Evolutionary conservation across 495 filamentous ascomycete genomes (phyloP).

Genomic region (Penicillium bialowiezense): DNA sequence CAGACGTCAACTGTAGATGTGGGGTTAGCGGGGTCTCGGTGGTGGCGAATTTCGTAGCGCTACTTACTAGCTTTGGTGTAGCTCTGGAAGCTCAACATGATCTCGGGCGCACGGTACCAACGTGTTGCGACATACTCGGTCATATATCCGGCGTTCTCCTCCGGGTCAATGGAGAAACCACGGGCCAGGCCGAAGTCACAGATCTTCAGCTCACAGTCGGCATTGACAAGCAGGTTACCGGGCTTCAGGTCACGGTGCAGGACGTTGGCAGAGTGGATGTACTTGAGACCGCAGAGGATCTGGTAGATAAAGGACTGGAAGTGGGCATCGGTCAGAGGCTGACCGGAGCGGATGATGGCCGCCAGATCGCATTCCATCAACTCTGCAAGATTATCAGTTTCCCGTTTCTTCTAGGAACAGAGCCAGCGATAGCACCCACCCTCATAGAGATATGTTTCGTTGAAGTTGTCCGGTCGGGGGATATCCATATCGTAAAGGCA

Average conservation of each 20-base stretch:
- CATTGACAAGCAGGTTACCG: conserved; percentile 94
- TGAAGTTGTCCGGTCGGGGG: conserved; percentile 95
- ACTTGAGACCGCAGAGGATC: conserved; percentile 94
- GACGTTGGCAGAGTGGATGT: conserved; percentile 97
- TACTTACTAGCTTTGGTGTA: conserved; percentile 98
- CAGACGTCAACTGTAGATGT: conserved; percentile 82
- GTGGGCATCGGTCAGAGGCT: conserved; percentile 92
- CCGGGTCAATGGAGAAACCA: conserved; percentile 93
- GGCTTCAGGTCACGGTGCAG: conserved; percentile 96
- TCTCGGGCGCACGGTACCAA: conserved; percentile 98
- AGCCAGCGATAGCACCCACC: conserved; percentile 48
- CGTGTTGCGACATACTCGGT: conserved; percentile 98
- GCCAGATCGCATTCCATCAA: conserved; percentile 99
- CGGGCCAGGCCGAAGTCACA: conserved; percentile 96
- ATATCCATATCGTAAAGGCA: conserved; percentile 99
- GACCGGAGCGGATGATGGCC: conserved; percentile 94
- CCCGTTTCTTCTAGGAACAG: background rate
- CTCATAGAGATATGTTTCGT: conserved; percentile 98
- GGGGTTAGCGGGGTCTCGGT: conserved; percentile 8
- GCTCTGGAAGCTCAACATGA: conserved; percentile 99
- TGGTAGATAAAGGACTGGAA: conserved; percentile 96
- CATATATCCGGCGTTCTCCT: conserved; percentile 99
- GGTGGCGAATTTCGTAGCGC: background rate
- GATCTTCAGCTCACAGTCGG: conserved; percentile 98
- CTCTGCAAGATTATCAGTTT: conserved; percentile 53